These are phyloP conservation scores for Thielaviopsis euricoi DNA, from an alignment of 2,329 filamentous ascomycete species.

Conservation along the genomic window DNA sequence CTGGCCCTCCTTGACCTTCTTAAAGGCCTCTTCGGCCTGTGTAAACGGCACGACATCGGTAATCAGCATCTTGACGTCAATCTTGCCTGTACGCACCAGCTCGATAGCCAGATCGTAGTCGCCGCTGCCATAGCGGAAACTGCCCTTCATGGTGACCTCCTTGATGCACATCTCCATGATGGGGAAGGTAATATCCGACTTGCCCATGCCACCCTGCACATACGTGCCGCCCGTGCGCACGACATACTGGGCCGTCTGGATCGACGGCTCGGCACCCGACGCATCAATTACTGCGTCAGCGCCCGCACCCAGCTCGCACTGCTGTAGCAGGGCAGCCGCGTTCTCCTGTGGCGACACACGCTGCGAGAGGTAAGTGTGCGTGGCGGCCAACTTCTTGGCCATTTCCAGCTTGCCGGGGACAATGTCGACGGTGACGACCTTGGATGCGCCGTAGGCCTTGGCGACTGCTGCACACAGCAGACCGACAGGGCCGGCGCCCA, in stretches of 20 bases:
- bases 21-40: conserved; percentile 73
- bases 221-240: conserved; percentile 58
- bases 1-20: conserved; percentile 71
- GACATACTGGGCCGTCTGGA: conserved; percentile 57
- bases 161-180: conserved; percentile 83
- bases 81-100: conserved; percentile 53
- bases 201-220: conserved; percentile 83
- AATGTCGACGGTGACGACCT: conserved; percentile 78
- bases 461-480: conserved; percentile 78
- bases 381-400: conserved; percentile 55
- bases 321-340: conserved; percentile 47
- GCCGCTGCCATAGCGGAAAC: conserved; percentile 75
- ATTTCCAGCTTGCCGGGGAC: conserved; percentile 65
- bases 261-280: conserved; percentile 60
- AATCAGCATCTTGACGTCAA: conserved; percentile 72
- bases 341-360: conserved; percentile 53
- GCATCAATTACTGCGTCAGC: conserved; percentile 71
- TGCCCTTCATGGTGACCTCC: conserved; percentile 73
- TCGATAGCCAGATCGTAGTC: conserved; percentile 77
- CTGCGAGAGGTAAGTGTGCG: conserved; percentile 50
- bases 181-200: conserved; percentile 72
- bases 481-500: conserved; percentile 77
- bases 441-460: conserved; percentile 67
- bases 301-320: conserved; percentile 46
- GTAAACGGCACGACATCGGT: conserved; percentile 62